phyloP scores from a whole-genome alignment of 371 early-diverging fungal genomes.

The Mucor irregularis region DNA sequence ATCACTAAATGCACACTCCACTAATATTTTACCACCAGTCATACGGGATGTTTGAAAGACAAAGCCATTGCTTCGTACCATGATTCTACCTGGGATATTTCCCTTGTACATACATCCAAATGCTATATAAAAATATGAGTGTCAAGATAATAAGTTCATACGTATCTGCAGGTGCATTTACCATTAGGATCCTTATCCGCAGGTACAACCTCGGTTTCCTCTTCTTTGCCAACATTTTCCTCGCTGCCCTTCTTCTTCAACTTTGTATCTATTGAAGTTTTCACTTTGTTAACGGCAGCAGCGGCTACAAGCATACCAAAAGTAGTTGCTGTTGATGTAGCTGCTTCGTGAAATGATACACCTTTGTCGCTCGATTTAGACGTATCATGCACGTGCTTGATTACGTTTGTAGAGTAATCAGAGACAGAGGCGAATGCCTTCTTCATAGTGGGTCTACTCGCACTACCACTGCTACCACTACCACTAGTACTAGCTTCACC shows the following conservation, averaged over 20 bases:
- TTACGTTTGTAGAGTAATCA: not conserved
- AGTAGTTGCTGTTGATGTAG: conserved; percentile 26
- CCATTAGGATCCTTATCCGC: not conserved
- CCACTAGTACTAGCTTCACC: not conserved
- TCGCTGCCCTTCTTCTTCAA: not conserved
- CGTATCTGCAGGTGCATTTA: not conserved
- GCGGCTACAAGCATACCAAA: conserved; percentile 35
- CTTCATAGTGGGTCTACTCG: not conserved
- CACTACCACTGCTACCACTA: not conserved
- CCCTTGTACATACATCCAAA: conserved; percentile 39
- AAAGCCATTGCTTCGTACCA: conserved; percentile 15
- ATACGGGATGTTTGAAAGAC: conserved; percentile 42
- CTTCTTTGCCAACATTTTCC: too few relatives aligned
- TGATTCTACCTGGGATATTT: conserved; percentile 37
- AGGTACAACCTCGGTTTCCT: not conserved
- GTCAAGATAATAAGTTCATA: not conserved
- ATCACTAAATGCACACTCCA: conserved; percentile 34
- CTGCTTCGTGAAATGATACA: conserved; percentile 8
- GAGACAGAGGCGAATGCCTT: conserved; percentile 13
- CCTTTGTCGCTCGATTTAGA: not conserved
- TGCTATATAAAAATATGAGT: conserved; percentile 9
- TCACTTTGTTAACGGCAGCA: conserved; percentile 25
- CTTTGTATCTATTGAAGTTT: conserved; percentile 21
- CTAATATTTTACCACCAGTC: conserved; percentile 34
- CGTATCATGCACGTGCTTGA: not conserved